phyloP scores from a whole-genome alignment of 2,329 filamentous ascomycete genomes.

The Xylaria sp. region DNA sequence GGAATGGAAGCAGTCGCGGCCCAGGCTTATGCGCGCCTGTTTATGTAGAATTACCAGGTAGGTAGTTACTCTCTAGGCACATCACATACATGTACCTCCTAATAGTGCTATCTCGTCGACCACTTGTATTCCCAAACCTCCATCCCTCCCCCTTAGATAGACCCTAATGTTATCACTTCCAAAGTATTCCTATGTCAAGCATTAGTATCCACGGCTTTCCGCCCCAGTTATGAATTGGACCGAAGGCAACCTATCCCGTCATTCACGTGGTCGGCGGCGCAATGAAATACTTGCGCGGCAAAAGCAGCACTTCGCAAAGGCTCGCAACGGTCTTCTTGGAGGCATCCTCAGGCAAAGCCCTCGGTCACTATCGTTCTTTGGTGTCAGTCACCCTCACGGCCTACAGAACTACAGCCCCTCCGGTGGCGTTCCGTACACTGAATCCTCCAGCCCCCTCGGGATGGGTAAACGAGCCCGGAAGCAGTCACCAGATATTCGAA shows the following conservation, averaged over 20 bases:
- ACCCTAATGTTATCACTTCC: neutral
- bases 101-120: neutral
- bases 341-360: slow-evolving; percentile 36
- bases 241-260: slow-evolving; percentile 49
- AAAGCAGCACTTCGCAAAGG: slow-evolving; percentile 51
- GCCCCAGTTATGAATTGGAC: slow-evolving; percentile 51
- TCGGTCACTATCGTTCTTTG: slow-evolving; percentile 36
- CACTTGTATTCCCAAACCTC: neutral
- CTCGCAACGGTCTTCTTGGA: slow-evolving; percentile 38
- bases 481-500: slow-evolving; percentile 2
- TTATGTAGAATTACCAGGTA: too few species aligned
- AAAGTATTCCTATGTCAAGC: slow-evolving; percentile 11
- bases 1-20: too few species aligned
- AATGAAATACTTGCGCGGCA: slow-evolving; percentile 44
- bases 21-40: too few species aligned
- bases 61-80: too few species aligned
- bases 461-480: slow-evolving; percentile 15
- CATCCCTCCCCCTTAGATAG: neutral
- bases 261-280: slow-evolving; percentile 41
- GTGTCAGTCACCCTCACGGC: slow-evolving; percentile 6
- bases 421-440: slow-evolving; percentile 7
- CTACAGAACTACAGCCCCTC: slow-evolving; percentile 1
- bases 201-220: slow-evolving; percentile 18
- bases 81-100: too few species aligned
- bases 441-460: slow-evolving; percentile 22